phyloP scores from a whole-genome alignment of 164 flowering plant genomes.

The Macadamia integrifolia region DNA sequence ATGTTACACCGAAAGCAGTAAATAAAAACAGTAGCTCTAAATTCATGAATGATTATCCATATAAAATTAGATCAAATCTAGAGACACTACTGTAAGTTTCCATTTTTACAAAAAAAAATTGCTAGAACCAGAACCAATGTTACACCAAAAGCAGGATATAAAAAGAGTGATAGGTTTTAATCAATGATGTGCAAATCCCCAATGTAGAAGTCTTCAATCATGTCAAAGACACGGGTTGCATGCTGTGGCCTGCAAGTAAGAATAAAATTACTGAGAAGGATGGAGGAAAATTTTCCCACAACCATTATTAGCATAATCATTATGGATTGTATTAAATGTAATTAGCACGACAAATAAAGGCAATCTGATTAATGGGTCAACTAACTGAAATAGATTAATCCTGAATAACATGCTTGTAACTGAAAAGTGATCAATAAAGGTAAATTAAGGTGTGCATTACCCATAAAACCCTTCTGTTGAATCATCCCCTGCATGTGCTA shows the following conservation, averaged over 20 bases:
- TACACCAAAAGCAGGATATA: background rate
- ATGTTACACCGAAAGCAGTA: background rate
- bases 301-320: background rate
- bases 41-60: background rate
- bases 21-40: background rate
- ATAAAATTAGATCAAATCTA: background rate
- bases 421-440: background rate
- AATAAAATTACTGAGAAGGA: background rate
- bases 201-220: constrained; percentile 85
- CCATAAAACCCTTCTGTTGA: constrained; percentile 97
- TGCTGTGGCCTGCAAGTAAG: constrained; percentile 83
- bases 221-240: constrained; percentile 89
- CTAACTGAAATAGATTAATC: too few species aligned
- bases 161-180: background rate
- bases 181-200: constrained; percentile 55
- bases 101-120: background rate
- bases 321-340: background rate
- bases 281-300: background rate
- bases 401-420: too few species aligned
- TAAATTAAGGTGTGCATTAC: constrained; percentile 31
- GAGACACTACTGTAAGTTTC: background rate
- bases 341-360: background rate
- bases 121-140: background rate
- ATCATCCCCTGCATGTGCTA: constrained; percentile 91
- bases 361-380: too few species aligned